These are phyloP conservation scores for Nannochloris sp. DNA, from an alignment of 139 green algal genomes.

Conservation along the genomic window DNA sequence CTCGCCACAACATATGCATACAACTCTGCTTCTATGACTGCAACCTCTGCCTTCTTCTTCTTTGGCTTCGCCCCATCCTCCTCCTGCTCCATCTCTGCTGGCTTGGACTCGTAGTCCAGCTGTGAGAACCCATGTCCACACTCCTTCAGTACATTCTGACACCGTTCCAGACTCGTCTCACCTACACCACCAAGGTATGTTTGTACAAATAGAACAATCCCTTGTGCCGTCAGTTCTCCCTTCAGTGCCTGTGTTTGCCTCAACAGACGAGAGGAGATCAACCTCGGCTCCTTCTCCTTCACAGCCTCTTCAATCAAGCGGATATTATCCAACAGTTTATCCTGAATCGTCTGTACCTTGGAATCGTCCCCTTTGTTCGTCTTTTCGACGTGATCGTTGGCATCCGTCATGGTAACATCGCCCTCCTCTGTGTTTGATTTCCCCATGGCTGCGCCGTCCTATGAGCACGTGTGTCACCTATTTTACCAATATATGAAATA, in stretches of 20 bases:
- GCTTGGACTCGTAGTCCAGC: background rate
- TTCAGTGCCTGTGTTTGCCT: slow-evolving; percentile 59
- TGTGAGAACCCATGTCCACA: background rate
- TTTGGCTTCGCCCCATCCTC: background rate
- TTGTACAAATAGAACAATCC: slow-evolving; percentile 47
- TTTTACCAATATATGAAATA: too few species aligned
- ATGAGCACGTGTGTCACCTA: too few species aligned
- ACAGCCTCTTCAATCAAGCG: slow-evolving; percentile 65
- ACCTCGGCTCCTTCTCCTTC: slow-evolving; percentile 68
- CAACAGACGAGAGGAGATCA: slow-evolving; percentile 60
- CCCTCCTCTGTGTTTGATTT: background rate
- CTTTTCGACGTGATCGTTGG: background rate
- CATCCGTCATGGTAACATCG: background rate
- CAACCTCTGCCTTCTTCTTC: background rate
- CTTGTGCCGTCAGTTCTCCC: slow-evolving; percentile 37
- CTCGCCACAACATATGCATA: slow-evolving; percentile 73
- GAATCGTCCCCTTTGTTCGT: slow-evolving; percentile 36
- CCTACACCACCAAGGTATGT: slow-evolving; percentile 11
- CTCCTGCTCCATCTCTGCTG: background rate
- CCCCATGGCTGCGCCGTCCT: too few species aligned
- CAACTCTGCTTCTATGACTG: slow-evolving; percentile 51
- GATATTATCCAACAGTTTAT: slow-evolving; percentile 21
- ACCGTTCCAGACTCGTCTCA: slow-evolving; percentile 35
- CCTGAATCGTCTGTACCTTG: slow-evolving; percentile 7
- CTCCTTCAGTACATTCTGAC: too few species aligned